These are phyloP conservation scores for Ophiostoma himal-ulmi DNA, from an alignment of 2,329 filamentous ascomycete species.

Conservation along the genomic window DNA sequence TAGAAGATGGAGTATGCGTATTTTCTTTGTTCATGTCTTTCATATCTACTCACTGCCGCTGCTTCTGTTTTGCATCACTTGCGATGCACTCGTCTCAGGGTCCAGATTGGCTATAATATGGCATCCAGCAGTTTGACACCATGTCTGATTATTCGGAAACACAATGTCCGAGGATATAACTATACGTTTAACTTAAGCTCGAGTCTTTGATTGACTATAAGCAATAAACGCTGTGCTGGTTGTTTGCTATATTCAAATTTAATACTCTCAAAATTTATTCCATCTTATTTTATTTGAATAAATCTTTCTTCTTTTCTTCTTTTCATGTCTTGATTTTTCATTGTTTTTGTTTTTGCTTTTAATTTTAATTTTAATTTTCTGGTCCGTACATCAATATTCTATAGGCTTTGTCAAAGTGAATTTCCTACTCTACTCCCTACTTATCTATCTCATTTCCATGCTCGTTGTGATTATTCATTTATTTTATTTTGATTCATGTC, in stretches of 20 bases:
- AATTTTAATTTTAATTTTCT: no score
- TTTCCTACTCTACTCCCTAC: no score
- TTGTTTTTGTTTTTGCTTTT: not conserved
- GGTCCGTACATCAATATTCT: no score
- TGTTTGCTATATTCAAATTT: not conserved
- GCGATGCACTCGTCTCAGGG: not conserved
- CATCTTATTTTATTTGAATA: not conserved
- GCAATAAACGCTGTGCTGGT: no score
- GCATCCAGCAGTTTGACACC: not conserved
- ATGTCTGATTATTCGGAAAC: not conserved
- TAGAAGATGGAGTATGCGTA: not conserved
- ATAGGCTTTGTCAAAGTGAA: no score
- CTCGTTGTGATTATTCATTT: not conserved
- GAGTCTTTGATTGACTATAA: no score
- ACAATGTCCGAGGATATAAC: not conserved
- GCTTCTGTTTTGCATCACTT: not conserved
- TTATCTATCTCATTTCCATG: no score
- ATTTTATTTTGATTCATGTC: not conserved
- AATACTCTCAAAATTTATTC: not conserved
- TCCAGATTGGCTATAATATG: not conserved
- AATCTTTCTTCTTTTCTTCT: not conserved
- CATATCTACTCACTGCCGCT: no score
- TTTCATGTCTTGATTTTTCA: not conserved
- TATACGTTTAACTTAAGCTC: no score
- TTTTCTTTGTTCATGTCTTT: not conserved